Percentiles rank a stretch among this genome's conserved stretches.
Evolutionary conservation across 140 eudicot genomes (phyloP).

Genomic region (Cichorium intybus): DNA sequence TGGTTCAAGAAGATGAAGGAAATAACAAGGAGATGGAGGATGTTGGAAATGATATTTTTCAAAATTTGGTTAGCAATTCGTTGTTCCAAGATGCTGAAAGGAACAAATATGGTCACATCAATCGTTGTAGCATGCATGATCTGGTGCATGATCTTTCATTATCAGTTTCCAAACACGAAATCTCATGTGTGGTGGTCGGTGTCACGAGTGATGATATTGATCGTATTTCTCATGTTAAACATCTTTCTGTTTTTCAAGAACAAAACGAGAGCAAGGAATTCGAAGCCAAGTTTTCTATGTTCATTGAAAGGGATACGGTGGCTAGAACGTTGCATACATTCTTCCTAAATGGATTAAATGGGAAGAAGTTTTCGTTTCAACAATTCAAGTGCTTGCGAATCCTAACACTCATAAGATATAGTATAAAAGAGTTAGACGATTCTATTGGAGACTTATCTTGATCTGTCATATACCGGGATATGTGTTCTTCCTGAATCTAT

Average conservation of each 20-base stretch:
- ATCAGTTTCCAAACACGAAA: neutral
- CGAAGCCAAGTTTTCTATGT: too few species aligned
- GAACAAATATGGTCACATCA: neutral
- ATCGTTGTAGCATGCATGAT: neutral
- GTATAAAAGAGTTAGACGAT: neutral
- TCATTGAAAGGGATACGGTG: too few species aligned
- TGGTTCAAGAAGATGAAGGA: neutral
- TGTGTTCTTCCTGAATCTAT: neutral
- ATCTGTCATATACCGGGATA: neutral
- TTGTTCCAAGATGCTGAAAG: neutral
- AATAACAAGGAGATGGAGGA: neutral
- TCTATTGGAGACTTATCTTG: constrained; percentile 9
- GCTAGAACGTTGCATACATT: too few species aligned
- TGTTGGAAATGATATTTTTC: neutral
- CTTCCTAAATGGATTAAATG: too few species aligned
- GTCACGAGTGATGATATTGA: neutral
- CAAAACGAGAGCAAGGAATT: too few species aligned
- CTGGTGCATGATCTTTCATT: neutral
- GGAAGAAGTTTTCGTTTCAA: neutral
- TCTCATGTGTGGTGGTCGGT: neutral
- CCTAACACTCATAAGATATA: neutral
- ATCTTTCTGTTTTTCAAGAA: neutral
- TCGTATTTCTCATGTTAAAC: neutral
- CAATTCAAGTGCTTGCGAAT: neutral
- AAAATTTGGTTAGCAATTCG: neutral